phyloP scores from a whole-genome alignment of 2,329 filamentous ascomycete genomes.

The Diplodia seriata region DNA sequence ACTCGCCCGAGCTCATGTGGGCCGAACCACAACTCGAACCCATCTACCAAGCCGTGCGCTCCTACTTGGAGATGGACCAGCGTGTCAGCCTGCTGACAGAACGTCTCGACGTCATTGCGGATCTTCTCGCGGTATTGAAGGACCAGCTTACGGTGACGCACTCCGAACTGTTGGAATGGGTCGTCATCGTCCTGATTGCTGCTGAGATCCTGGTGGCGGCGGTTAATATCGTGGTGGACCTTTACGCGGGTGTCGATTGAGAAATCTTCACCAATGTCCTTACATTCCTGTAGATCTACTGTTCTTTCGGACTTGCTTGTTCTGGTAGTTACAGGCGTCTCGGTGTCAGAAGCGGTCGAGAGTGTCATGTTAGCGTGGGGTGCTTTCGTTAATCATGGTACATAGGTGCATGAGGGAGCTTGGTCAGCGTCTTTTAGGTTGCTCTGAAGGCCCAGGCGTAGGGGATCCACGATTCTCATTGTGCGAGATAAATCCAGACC shows the following conservation, averaged over 20 bases:
- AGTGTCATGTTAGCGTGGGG: conserved; percentile 18
- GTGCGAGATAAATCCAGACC: not conserved
- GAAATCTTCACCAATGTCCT: not conserved
- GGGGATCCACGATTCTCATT: not conserved
- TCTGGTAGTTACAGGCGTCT: conserved; percentile 19
- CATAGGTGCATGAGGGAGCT: conserved; percentile 6
- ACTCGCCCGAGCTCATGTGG: conserved; percentile 98
- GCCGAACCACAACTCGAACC: conserved; percentile 96
- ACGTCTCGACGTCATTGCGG: conserved; percentile 88
- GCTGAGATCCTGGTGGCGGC: conserved; percentile 92
- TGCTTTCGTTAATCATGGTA: conserved; percentile 9
- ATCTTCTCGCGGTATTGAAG: conserved; percentile 89
- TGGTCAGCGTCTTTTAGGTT: not conserved
- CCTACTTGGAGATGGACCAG: conserved; percentile 98
- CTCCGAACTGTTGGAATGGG: conserved; percentile 59
- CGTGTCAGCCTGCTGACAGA: conserved; percentile 88
- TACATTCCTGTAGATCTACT: conserved; percentile 25
- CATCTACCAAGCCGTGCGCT: conserved; percentile 92
- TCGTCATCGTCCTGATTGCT: conserved; percentile 91
- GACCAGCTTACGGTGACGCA: conserved; percentile 89
- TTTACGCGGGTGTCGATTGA: conserved; percentile 74
- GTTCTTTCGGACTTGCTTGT: conserved; percentile 1
- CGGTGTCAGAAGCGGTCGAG: conserved; percentile 1
- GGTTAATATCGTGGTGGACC: conserved; percentile 93
- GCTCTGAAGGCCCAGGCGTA: not conserved